Base-by-base conservation (phyloP, 805 yeast genomes). In the Starmerella floricola region DNA sequence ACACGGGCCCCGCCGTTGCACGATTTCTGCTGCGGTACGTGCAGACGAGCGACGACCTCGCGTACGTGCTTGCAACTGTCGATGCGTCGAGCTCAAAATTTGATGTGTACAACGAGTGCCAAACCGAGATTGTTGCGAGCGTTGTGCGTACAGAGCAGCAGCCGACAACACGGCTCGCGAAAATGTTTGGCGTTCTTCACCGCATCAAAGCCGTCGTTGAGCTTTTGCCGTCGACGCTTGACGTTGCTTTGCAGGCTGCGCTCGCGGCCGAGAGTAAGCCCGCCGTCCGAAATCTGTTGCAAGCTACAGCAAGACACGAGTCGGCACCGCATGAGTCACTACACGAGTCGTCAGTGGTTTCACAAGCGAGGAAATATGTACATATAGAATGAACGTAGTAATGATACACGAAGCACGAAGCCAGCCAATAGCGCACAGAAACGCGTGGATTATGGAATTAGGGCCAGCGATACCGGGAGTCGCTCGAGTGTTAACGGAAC, bases 11-110 rank as follows among this genome's bases (percentile, higher is more conserved):
- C 5, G 31, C 38, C 4, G 40, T 46, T n/a, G 45, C 55, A 17
- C 40, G 46, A 33, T 58, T 58, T 32, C 40, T 58, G 36, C 45
- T 58, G 16, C 42, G 48, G n/a, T 51, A 54, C 51, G 42, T 50
- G 8, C 29, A 31, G n/a, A 34, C 46, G 8, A 30, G 33, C 17
- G 53, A 42, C 10, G 62, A 59, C 20, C 49, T 58, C 6, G 49
- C 52, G 48, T 43, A 48, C n/a, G 44, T 58, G 26, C 41, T 58
- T 11, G 49, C 45, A 8, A 21, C 42, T 2, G 53, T 54, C 8
- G 47, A 48, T 19, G 31, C 43, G 12, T 44, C 57, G 3, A 28
- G 40, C 16, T 34, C 45, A 29, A 30, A 47, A 10, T 35, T 34
- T n/a, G 50, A 44, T 11, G 52, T 59, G 12, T 47, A 50, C 20